Conservation (phyloP, 345 rosid species). For the Erucastrum elatum region DNA sequence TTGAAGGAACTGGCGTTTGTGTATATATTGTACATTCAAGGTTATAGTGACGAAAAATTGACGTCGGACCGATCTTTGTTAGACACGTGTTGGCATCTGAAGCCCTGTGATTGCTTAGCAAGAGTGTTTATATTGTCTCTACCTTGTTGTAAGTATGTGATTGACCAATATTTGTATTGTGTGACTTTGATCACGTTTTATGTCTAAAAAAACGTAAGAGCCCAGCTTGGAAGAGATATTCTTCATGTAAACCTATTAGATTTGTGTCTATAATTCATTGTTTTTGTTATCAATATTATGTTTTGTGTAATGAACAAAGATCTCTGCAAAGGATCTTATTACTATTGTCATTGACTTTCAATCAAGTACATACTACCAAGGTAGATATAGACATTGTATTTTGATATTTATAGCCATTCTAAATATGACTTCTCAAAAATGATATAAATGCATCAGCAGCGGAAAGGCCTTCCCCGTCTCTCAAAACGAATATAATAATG, state of each 20-base stretch:
- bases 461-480: too few relatives aligned
- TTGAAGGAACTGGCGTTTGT: neutral
- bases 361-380: too few relatives aligned
- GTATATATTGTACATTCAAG: slow-evolving; percentile 11
- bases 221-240: neutral
- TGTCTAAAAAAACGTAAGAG: neutral
- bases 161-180: neutral
- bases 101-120: slow-evolving; percentile 8
- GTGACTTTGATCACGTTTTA: neutral
- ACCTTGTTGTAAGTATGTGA: neutral
- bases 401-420: too few relatives aligned
- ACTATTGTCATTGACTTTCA: too few relatives aligned
- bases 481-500: too few relatives aligned
- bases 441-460: too few relatives aligned
- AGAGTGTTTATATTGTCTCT: neutral
- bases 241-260: neutral
- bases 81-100: neutral
- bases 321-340: neutral
- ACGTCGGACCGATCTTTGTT: neutral
- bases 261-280: neutral
- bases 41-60: neutral
- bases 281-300: neutral
- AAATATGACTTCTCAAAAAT: too few relatives aligned
- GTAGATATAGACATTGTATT: too few relatives aligned
- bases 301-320: neutral